Evolutionary conservation across 2,329 filamentous ascomycete species (phyloP), one percentile per base, ranked within the genome.

Genomic region (Venturia nashicola): DNA sequence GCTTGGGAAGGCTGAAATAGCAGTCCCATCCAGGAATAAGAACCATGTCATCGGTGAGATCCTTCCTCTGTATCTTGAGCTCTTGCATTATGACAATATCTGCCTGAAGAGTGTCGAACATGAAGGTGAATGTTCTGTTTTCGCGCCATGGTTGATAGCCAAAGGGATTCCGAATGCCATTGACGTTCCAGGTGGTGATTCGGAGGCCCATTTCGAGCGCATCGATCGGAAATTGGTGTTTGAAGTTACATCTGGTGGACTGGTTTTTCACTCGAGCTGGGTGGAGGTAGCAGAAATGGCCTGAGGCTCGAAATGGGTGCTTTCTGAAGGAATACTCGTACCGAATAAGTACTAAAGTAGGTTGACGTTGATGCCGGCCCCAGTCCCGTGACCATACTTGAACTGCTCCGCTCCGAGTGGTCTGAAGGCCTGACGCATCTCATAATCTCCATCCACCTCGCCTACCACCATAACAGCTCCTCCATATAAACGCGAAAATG

Each of bases 51-150:
- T 97, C 94, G 48, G 81, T 83, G 1, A 99, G 79, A 69, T 97
- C 92, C 72, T 96, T 96, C 65, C 88, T 83, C 72, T 97, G 94
- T 48, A 97, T 97, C 76, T 97, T 99, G 54, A 91, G 87, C 76
- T 97, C 94, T 74, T 99, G 94, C 79, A 97, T 91, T 65, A 97
- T 82, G 20, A 97, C 86, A 67, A 99, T 94, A 73, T 99, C 94
- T 62, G 92, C 86, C 73, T 94, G 89, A 7, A 99, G 82, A 54
- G 88, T 89, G 68, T 96, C 90, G 76, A 99, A 97, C 94, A 97
- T 97, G 68, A 87, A 82, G 57, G 74, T 72, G 70, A 79, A 81
- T 16, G 77, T 76, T 65, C 77, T 73, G 32, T 72, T 74, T 55
- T 73, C 71, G 69, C 78, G 76, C 79, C 79, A 81, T 76, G 79